Conservation (phyloP, 108 stramenopile genomes). For the Aureococcus anophagefferens region DNA sequence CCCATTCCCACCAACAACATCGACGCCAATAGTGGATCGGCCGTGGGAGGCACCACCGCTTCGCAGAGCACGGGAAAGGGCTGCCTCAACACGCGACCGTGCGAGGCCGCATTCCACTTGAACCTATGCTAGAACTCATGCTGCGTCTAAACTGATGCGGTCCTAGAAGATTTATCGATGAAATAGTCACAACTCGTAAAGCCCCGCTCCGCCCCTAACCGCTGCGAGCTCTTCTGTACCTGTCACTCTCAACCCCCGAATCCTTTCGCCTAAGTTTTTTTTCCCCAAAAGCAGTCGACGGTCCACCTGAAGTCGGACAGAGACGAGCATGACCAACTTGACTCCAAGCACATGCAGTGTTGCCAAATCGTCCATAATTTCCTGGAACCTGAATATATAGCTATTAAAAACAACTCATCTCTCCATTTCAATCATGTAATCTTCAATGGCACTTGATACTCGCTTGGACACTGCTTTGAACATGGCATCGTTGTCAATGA, state of each 20-base stretch:
- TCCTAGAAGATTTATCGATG: slow-evolving; percentile 33
- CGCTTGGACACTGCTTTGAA: too few species aligned
- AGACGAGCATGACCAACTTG: slow-evolving; percentile 68
- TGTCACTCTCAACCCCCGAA: slow-evolving; percentile 1
- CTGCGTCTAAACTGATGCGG: neutral
- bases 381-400: slow-evolving; percentile 61
- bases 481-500: too few species aligned
- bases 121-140: too few species aligned
- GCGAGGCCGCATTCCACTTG: neutral
- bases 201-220: slow-evolving; percentile 27
- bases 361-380: slow-evolving; percentile 81
- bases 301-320: slow-evolving; percentile 88
- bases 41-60: neutral
- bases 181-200: slow-evolving; percentile 77
- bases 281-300: slow-evolving; percentile 39
- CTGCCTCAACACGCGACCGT: slow-evolving; percentile 36
- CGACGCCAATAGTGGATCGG: slow-evolving; percentile 64
- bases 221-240: slow-evolving; percentile 46
- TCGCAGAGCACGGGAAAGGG: slow-evolving; percentile 4
- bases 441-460: too few species aligned
- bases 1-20: slow-evolving; percentile 51
- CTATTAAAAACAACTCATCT: too few species aligned
- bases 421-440: too few species aligned
- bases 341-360: slow-evolving; percentile 81
- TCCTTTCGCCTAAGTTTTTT: neutral